phyloP scores from a whole-genome alignment of 768 basidiomycete genomes.

The Lyophyllum semitale region DNA sequence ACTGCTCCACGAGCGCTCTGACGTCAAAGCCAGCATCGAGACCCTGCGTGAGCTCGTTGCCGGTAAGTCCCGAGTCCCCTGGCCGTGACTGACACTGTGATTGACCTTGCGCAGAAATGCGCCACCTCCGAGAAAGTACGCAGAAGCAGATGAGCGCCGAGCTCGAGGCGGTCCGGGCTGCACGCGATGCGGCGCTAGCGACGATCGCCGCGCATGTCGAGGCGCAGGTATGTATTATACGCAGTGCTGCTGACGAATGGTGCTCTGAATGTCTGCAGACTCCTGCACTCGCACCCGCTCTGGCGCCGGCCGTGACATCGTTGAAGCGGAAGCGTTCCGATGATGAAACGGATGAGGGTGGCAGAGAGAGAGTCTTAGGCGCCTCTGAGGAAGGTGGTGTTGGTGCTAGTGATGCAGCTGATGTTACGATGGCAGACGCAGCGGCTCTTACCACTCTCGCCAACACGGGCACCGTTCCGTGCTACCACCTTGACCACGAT shows the following conservation, averaged over 20 bases:
- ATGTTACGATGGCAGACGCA: constrained; percentile 12
- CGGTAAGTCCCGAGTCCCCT: constrained; percentile 36
- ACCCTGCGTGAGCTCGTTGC: constrained; percentile 40
- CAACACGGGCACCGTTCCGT: constrained; percentile 1
- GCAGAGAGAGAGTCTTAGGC: constrained; percentile 33
- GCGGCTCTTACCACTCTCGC: constrained; percentile 2
- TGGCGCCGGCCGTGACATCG: constrained; percentile 25
- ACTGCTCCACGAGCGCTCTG: constrained; percentile 22
- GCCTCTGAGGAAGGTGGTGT: constrained; percentile 17
- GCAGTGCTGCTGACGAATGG: constrained; percentile 9
- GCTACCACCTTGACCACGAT: constrained; percentile 4
- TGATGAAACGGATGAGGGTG: constrained; percentile 28
- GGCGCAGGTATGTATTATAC: constrained; percentile 30
- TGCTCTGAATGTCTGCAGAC: constrained; percentile 26
- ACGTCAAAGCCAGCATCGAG: constrained; percentile 31
- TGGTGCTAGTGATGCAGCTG: constrained; percentile 18
- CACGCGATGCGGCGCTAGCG: constrained; percentile 38
- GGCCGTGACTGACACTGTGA: not conserved
- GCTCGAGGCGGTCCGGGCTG: constrained; percentile 43
- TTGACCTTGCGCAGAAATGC: constrained; percentile 41
- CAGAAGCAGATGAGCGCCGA: constrained; percentile 48
- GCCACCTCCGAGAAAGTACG: constrained; percentile 39
- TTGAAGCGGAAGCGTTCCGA: constrained; percentile 64
- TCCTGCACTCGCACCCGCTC: constrained; percentile 22
- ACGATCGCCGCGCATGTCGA: constrained; percentile 31